phyloP scores from a whole-genome alignment of 306 rosid genomes.

The Vachellia collinsii region DNA sequence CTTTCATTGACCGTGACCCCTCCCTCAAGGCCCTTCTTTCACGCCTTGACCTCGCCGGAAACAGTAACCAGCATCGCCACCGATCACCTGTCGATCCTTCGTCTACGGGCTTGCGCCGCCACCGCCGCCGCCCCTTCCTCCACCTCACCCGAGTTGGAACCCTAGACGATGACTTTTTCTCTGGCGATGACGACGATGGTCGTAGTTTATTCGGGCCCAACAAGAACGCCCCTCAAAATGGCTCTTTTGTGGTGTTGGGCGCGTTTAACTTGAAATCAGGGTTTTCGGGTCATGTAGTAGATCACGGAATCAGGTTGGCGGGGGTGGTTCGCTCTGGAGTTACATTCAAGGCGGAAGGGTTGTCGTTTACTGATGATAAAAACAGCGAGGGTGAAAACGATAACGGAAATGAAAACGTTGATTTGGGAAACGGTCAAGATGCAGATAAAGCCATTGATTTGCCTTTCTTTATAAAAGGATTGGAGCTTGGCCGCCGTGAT shows the following conservation, averaged over 20 bases:
- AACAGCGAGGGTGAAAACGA: slow-evolving; percentile 35
- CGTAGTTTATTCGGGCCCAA: slow-evolving; percentile 62
- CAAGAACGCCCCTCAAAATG: slow-evolving; percentile 50
- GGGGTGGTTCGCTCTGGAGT: slow-evolving; percentile 69
- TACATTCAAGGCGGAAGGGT: slow-evolving; percentile 50
- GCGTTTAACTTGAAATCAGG: slow-evolving; percentile 53
- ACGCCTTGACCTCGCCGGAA: slow-evolving; percentile 71
- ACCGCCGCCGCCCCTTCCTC: slow-evolving; percentile 67
- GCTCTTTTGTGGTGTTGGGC: slow-evolving; percentile 48
- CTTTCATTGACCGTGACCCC: slow-evolving; percentile 88
- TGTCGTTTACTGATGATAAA: slow-evolving; percentile 29
- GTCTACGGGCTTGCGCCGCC: slow-evolving; percentile 42
- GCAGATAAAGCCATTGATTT: slow-evolving; percentile 58
- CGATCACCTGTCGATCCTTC: slow-evolving; percentile 38
- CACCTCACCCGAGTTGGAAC: slow-evolving; percentile 92
- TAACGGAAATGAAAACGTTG: slow-evolving; percentile 30
- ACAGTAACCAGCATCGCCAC: slow-evolving; percentile 29
- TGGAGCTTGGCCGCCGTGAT: slow-evolving; percentile 80
- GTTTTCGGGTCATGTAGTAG: slow-evolving; percentile 66
- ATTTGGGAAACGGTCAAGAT: slow-evolving; percentile 50
- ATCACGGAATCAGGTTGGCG: slow-evolving; percentile 74
- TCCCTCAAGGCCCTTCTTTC: slow-evolving; percentile 74
- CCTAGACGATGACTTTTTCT: slow-evolving; percentile 87
- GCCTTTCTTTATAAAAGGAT: slow-evolving; percentile 65
- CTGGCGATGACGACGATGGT: slow-evolving; percentile 81